Percentiles rank a stretch among this genome's conserved stretches.
Conservation (phyloP, 2,329 filamentous ascomycete species). For the Botrytis squamosa region DNA sequence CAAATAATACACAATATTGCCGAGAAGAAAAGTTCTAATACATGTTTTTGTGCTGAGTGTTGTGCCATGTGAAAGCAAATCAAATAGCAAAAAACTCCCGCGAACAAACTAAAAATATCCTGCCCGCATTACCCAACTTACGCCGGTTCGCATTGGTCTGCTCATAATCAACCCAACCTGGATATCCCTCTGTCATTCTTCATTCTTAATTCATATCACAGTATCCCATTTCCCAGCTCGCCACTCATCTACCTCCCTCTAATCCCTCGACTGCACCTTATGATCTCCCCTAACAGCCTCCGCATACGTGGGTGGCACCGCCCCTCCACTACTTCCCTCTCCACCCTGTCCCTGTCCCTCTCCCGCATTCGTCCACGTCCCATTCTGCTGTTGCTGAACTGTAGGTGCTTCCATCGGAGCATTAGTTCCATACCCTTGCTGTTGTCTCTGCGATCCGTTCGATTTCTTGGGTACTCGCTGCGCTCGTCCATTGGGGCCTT, state of each 20-base stretch:
- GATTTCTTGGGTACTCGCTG: constrained; percentile 34
- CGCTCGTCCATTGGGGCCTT: constrained; percentile 44
- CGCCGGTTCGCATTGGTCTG: neutral
- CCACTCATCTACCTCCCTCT: constrained; percentile 12
- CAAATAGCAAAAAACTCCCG: neutral
- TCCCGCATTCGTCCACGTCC: constrained; percentile 37
- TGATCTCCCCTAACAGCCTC: constrained; percentile 88
- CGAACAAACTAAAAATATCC: neutral
- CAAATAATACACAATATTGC: constrained; percentile 3
- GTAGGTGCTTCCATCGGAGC: constrained; percentile 37
- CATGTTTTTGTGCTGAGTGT: neutral
- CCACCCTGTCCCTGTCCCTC: constrained; percentile 38
- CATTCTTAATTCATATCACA: neutral
- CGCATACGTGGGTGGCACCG: constrained; percentile 78
- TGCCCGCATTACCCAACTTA: neutral
- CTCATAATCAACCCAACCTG: neutral
- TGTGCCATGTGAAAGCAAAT: neutral
- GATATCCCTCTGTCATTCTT: neutral
- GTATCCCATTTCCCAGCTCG: neutral
- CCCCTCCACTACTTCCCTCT: constrained; percentile 47
- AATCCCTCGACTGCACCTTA: constrained; percentile 68
- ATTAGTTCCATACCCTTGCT: constrained; percentile 37
- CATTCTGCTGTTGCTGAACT: constrained; percentile 39
- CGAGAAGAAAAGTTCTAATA: neutral
- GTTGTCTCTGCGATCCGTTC: constrained; percentile 27